phyloP scores from a whole-genome alignment of 768 basidiomycete genomes.

The Postia placenta region DNA sequence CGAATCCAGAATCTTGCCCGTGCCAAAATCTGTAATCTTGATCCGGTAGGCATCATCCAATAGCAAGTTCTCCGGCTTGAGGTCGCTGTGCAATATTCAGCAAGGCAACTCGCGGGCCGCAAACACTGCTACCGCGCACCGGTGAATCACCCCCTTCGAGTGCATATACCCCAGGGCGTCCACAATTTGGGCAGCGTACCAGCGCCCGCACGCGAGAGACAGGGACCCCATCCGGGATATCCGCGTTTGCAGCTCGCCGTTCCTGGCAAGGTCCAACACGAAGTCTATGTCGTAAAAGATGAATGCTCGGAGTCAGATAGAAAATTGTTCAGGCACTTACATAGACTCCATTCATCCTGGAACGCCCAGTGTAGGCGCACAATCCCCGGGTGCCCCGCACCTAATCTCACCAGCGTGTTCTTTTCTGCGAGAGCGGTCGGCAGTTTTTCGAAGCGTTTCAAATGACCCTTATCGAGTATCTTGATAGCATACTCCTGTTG shows the following conservation, averaged over 20 bases:
- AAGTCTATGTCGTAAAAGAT: constrained; percentile 45
- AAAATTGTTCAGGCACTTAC: constrained; percentile 40
- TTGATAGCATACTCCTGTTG: constrained; percentile 71
- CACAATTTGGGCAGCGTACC: constrained; percentile 87
- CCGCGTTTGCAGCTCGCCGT: constrained; percentile 72
- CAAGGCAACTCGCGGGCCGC: no score
- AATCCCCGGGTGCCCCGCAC: constrained; percentile 71
- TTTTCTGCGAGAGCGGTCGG: constrained; percentile 76
- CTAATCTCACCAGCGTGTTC: constrained; percentile 62
- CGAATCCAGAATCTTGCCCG: constrained; percentile 67
- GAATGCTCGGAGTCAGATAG: not conserved
- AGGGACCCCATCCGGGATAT: constrained; percentile 82
- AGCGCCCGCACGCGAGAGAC: constrained; percentile 65
- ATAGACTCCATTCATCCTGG: constrained; percentile 78
- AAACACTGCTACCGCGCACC: no score
- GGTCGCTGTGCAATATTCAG: constrained; percentile 39
- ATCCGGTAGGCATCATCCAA: constrained; percentile 83
- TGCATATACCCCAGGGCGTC: constrained; percentile 92
- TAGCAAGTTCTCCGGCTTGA: constrained; percentile 86
- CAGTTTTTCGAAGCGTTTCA: constrained; percentile 73
- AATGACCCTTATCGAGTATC: constrained; percentile 78
- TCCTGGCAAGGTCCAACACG: constrained; percentile 67
- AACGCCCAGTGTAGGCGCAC: constrained; percentile 80
- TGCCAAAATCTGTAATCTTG: constrained; percentile 97
- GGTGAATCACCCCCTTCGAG: constrained; percentile 82